Conservation (phyloP, 1,284 basidiomycete species). For the Earliella scabrosa region DNA sequence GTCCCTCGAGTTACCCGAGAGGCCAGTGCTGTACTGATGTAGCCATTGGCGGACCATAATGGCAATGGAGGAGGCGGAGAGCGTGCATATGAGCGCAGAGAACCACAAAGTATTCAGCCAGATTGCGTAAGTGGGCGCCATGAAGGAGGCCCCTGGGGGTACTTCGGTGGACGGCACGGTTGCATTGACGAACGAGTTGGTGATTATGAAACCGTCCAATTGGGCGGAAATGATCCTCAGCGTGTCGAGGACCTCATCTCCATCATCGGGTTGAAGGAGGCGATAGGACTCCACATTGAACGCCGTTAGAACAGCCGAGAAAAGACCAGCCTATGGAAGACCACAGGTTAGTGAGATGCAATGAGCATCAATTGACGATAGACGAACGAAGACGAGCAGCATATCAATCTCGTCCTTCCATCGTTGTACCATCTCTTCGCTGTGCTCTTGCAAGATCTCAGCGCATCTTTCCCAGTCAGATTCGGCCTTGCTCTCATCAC, state of each 20-base stretch:
- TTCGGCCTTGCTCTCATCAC: too few species aligned
- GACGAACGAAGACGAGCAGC: neutral
- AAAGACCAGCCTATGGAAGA: constrained; percentile 1
- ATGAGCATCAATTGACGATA: neutral
- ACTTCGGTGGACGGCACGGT: neutral
- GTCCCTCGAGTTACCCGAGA: neutral
- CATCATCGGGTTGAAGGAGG: neutral
- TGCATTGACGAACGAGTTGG: neutral
- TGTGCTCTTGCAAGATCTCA: neutral
- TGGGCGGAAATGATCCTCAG: neutral
- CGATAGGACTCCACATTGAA: constrained; percentile 2
- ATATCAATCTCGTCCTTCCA: neutral
- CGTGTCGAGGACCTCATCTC: neutral
- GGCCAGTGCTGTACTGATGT: neutral
- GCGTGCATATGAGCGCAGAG: neutral
- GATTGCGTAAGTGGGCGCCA: constrained; percentile 32
- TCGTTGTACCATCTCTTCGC: neutral
- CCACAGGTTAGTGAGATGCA: neutral
- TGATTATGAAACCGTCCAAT: neutral
- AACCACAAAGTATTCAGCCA: constrained; percentile 33
- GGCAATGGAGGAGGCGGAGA: neutral
- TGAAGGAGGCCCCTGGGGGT: neutral
- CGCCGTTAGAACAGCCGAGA: constrained; percentile 1
- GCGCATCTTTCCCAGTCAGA: neutral
- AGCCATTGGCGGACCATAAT: constrained; percentile 11